A percentile compares a stretch with the other conserved stretches of the same genome.
Conservation (phyloP, 805 yeast genomes). For the Kazachstania psychrophila region DNA sequence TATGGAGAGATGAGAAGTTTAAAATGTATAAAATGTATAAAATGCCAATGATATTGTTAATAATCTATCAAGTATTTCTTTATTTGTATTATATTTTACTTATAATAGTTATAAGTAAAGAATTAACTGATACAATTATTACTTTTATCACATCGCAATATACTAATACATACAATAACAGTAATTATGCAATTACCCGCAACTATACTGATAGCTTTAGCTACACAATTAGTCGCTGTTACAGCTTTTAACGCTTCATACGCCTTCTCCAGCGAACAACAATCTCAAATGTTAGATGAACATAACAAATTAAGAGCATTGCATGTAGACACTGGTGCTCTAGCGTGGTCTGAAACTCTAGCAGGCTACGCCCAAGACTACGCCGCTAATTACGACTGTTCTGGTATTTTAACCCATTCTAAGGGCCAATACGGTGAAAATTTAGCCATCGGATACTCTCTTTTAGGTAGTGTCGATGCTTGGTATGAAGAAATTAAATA, state of each 20-base stretch:
- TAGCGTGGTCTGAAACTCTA: slow-evolving; percentile 42
- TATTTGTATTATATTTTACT: too few species aligned
- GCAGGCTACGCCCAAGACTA: slow-evolving; percentile 42
- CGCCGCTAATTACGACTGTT: slow-evolving; percentile 41
- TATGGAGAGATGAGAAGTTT: too few species aligned
- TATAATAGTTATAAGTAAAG: too few species aligned
- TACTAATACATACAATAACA: too few species aligned
- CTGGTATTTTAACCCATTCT: slow-evolving; percentile 55
- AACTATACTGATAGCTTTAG: background rate
- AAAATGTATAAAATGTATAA: too few species aligned
- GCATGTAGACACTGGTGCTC: slow-evolving; percentile 20
- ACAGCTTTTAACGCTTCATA: slow-evolving; percentile 1
- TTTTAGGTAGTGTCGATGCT: slow-evolving; percentile 44
- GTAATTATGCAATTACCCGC: slow-evolving; percentile 1
- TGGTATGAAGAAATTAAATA: slow-evolving; percentile 60
- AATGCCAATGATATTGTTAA: too few species aligned
- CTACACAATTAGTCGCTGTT: background rate
- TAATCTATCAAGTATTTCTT: too few species aligned
- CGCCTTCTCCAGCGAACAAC: slow-evolving; percentile 5
- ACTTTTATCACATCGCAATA: too few species aligned
- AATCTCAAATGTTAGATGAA: slow-evolving; percentile 13
- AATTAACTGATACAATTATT: too few species aligned
- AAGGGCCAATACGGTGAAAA: slow-evolving; percentile 56
- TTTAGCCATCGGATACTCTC: slow-evolving; percentile 53
- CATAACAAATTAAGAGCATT: slow-evolving; percentile 43